These are phyloP conservation scores for Aspergillus mulundensis DNA, from an alignment of 495 filamentous ascomycete species.

Conservation along the genomic window DNA sequence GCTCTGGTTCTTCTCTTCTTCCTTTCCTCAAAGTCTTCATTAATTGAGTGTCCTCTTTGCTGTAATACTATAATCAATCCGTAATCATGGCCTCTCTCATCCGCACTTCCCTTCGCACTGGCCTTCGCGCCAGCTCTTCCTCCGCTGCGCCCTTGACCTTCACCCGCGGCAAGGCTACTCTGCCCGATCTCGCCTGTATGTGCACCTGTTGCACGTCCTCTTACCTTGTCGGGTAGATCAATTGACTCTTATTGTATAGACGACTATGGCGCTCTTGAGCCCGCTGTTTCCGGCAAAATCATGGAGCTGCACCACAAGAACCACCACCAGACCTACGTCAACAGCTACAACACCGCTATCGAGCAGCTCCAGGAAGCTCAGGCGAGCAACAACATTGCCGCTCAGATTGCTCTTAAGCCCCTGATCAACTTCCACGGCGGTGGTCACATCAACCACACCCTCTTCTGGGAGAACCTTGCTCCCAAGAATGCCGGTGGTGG, in stretches of 20 bases:
- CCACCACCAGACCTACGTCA: conserved; percentile 71
- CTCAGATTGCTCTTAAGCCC: conserved; percentile 77
- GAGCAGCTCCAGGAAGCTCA: conserved; percentile 58
- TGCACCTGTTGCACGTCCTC: conserved; percentile 2
- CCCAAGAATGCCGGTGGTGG: conserved; percentile 70
- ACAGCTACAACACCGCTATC: conserved; percentile 55
- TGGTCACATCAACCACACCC: conserved; percentile 86
- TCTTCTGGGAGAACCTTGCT: conserved; percentile 92
- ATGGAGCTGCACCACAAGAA: conserved; percentile 85
- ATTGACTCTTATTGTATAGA: conserved; percentile 42
- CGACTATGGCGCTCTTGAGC: conserved; percentile 90
- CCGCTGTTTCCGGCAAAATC: conserved; percentile 91
- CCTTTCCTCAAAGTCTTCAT: conserved; percentile 5
- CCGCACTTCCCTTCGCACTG: conserved; percentile 51
- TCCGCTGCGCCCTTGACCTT: conserved; percentile 67
- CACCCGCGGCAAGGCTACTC: conserved; percentile 79
- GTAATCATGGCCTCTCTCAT: conserved; percentile 54
- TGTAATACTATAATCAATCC: conserved; percentile 6
- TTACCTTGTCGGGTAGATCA: not conserved
- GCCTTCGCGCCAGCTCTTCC: conserved; percentile 45
- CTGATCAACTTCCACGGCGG: conserved; percentile 96
- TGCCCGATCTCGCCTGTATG: conserved; percentile 92
- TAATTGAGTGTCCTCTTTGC: conserved; percentile 10
- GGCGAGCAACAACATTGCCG: conserved; percentile 47
- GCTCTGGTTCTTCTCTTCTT: conserved; percentile 10